These are phyloP conservation scores for Aspergillus neoniger DNA, from an alignment of 2,329 filamentous ascomycete genomes.

Conservation along the genomic window DNA sequence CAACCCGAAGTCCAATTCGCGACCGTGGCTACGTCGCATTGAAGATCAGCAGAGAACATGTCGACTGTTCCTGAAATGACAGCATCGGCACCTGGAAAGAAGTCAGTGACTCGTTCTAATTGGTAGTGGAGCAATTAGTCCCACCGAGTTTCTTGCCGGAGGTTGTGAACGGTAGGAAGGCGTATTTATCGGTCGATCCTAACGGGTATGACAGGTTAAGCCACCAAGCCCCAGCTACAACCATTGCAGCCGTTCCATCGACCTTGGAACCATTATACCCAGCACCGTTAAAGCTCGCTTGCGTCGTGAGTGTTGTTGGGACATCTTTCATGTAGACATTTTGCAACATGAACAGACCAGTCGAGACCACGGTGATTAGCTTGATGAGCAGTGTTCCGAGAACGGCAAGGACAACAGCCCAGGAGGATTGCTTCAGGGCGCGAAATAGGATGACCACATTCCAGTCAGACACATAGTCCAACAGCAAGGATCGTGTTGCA, in stretches of 20 bases:
- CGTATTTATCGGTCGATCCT: slow-evolving; percentile 14
- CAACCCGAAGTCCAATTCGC: slow-evolving; percentile 11
- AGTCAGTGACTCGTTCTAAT: background rate
- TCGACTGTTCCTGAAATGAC: slow-evolving; percentile 7
- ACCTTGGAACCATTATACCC: background rate
- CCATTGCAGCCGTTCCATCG: slow-evolving; percentile 2
- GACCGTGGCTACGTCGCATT: slow-evolving; percentile 9
- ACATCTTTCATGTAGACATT: background rate
- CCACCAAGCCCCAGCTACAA: slow-evolving; percentile 1
- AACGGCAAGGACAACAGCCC: slow-evolving; percentile 4
- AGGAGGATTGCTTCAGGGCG: background rate
- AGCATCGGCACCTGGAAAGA: background rate
- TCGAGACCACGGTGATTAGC: slow-evolving; percentile 14
- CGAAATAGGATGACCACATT: slow-evolving; percentile 8
- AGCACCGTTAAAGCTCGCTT: slow-evolving; percentile 2
- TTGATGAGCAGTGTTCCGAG: slow-evolving; percentile 11
- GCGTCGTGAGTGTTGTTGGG: background rate
- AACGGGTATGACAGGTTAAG: slow-evolving; percentile 1
- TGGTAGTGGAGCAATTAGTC: background rate
- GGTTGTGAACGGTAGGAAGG: slow-evolving; percentile 10
- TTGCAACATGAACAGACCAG: slow-evolving; percentile 14
- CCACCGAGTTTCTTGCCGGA: background rate
- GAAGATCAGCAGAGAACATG: slow-evolving; percentile 8
- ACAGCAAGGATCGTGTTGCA: slow-evolving; percentile 5
- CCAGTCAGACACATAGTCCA: slow-evolving; percentile 17